These are phyloP conservation scores for Solanum acaule DNA, from an alignment of 257 asterid species.

Conservation along the genomic window DNA sequence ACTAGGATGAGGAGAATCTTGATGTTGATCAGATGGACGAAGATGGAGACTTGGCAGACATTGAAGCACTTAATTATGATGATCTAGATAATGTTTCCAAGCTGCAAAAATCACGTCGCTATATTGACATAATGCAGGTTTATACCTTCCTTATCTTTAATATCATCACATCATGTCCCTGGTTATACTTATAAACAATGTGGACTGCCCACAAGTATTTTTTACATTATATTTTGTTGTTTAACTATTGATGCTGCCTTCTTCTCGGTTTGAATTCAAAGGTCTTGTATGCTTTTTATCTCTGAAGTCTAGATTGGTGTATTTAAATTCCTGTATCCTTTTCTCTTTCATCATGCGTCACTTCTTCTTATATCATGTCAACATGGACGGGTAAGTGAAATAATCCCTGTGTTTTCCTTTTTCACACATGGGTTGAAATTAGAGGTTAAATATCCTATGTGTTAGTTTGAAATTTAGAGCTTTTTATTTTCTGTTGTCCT, in stretches of 20 bases:
- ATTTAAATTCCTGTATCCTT: not conserved
- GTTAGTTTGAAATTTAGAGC: not conserved
- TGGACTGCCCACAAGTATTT: not conserved
- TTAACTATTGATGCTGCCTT: not conserved
- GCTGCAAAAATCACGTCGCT: conserved; percentile 73
- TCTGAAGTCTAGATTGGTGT: not conserved
- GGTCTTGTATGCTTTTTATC: not conserved
- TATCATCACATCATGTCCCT: not conserved
- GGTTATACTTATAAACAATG: not conserved
- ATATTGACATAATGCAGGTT: conserved; percentile 71
- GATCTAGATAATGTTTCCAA: conserved; percentile 91
- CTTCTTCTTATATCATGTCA: not conserved
- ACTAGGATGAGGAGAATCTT: conserved; percentile 51
- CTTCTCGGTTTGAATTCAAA: not conserved
- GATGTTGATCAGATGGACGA: conserved; percentile 74
- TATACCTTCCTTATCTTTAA: not conserved
- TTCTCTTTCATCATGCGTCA: not conserved
- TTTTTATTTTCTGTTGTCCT: not conserved
- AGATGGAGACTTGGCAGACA: conserved; percentile 92
- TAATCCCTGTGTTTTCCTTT: not conserved
- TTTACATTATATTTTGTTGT: not conserved
- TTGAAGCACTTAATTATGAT: conserved; percentile 85
- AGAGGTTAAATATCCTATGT: not conserved
- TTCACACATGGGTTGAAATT: not conserved
- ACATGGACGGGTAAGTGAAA: not conserved